Percentiles rank a stretch among this genome's conserved stretches.
phyloP scores from a whole-genome alignment of 345 rosid species.

The Excoecaria agallocha region DNA sequence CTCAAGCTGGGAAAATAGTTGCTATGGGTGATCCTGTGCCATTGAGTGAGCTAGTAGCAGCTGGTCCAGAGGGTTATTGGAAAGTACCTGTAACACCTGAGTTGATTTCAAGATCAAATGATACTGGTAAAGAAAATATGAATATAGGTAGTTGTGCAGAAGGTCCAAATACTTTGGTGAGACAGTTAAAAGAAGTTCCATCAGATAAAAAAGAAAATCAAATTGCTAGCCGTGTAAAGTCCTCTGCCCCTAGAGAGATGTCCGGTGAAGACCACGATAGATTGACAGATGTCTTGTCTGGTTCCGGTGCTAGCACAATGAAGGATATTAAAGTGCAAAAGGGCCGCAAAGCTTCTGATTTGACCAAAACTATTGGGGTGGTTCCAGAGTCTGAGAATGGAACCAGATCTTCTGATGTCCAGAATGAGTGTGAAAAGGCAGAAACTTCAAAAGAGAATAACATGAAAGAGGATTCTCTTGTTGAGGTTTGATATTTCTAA shows the following conservation, averaged over 20 bases:
- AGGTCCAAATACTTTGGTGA: constrained; percentile 26
- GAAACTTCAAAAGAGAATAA: constrained; percentile 35
- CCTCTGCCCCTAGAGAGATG: constrained; percentile 32
- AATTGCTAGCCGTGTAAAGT: constrained; percentile 34
- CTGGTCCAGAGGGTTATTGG: constrained; percentile 76
- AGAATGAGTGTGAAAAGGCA: constrained; percentile 32
- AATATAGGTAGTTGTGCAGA: constrained; percentile 19
- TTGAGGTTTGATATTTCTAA: constrained; percentile 56
- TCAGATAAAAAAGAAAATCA: constrained; percentile 35
- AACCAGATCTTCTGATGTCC: constrained; percentile 35
- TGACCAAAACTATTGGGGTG: constrained; percentile 36
- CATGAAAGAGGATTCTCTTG: constrained; percentile 70
- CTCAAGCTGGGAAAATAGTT: constrained; percentile 89
- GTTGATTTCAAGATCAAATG: constrained; percentile 29
- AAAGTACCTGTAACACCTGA: constrained; percentile 46
- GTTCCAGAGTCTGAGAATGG: constrained; percentile 46
- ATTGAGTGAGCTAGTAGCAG: constrained; percentile 58
- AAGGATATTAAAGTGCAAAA: constrained; percentile 46
- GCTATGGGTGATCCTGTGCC: constrained; percentile 74
- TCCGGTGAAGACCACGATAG: constrained; percentile 40
- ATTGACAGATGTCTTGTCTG: constrained; percentile 37
- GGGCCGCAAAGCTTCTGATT: constrained; percentile 40
- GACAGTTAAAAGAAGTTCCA: constrained; percentile 27
- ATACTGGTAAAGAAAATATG: constrained; percentile 22
- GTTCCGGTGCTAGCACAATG: constrained; percentile 37